A percentile compares a stretch with the other conserved stretches of the same genome.
Conservation (phyloP, 1,284 basidiomycete genomes). For the Trichosporon sp. region DNA sequence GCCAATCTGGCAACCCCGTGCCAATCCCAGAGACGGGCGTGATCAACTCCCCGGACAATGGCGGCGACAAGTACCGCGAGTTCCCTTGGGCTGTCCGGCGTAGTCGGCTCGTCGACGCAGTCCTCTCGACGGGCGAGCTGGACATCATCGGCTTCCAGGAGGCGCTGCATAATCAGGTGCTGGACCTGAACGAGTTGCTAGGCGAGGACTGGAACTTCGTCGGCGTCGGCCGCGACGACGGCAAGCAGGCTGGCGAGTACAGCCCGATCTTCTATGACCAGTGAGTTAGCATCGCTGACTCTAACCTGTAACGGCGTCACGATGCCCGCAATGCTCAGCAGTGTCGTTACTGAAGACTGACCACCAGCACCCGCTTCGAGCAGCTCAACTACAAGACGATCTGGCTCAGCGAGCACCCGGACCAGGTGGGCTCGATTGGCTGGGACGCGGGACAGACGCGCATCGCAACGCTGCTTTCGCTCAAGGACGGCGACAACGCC, state of each 20-base stretch:
- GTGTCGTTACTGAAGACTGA: neutral
- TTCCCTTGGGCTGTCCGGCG: constrained; percentile 40
- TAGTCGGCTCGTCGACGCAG: constrained; percentile 34
- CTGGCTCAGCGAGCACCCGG: constrained; percentile 41
- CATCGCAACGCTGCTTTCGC: constrained; percentile 41
- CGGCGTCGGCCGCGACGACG: constrained; percentile 62
- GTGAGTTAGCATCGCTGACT: constrained; percentile 32
- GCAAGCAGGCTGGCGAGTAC: constrained; percentile 57
- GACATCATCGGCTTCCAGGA: constrained; percentile 53
- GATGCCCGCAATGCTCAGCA: neutral
- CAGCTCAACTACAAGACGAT: constrained; percentile 30
- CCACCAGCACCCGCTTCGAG: constrained; percentile 8
- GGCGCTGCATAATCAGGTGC: constrained; percentile 57
- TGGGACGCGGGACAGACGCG: constrained; percentile 46
- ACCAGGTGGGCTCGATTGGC: constrained; percentile 35
- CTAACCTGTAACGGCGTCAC: neutral
- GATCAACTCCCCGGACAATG: constrained; percentile 15
- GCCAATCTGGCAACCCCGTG: constrained; percentile 20
- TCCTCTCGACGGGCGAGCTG: constrained; percentile 26
- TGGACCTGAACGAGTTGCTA: constrained; percentile 57
- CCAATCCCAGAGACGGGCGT: constrained; percentile 29
- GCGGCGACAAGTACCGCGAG: constrained; percentile 23
- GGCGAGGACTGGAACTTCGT: constrained; percentile 55
- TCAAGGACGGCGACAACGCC: constrained; percentile 21
- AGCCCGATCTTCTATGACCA: constrained; percentile 61